Base-by-base conservation (phyloP, 345 rosid species). In the Heritiera fomes region DNA sequence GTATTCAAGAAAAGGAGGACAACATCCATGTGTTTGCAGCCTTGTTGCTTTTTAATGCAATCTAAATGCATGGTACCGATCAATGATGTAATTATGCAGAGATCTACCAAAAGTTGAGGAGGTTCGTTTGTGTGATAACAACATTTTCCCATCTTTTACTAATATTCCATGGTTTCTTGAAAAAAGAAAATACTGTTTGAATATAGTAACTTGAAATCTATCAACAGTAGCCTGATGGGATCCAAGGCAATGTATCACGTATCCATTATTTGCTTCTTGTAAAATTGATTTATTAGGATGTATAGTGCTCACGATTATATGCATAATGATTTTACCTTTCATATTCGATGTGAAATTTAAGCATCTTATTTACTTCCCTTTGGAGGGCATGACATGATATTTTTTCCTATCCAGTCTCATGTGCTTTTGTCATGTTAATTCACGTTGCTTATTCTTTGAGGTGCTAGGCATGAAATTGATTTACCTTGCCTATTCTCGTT, bases 1-100 rank as follows among this genome's bases (percentile, higher is more conserved):
- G 67, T 53, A 46, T 73, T 66, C 50, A 46, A 30, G 47, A 41
- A 80, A 59, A 75, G 32, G 53, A 59, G 82, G 14, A 75, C 60
- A 73, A 14, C 7, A 53, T 53, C 75, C 82, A 8, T 67, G 53
- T 80, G 75, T 28, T 41, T 62, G 2, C 52, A 9, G 23, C 8
- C 18, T 52, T 80, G 28, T 38, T 10, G 8, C 62, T 50, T 61
- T 49, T 71, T 10, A 11, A 8, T 72, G 47, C 53, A 8, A 8
- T 40, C 45, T 52, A 58, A 20, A 55, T 53, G 77, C 53, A 56
- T 52, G 46, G 13, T 64, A 17, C 78, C 56, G 61, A 56, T 67
- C 28, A 43, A 10, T 59, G 28, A 6, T 34, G 66, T 9, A 66
- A 66, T 67, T 46, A 32, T 65, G 62, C 61, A 67, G 50, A 12